These are phyloP conservation scores for Ascochyta pisi DNA, from an alignment of 2,329 filamentous ascomycete species.

Conservation along the genomic window DNA sequence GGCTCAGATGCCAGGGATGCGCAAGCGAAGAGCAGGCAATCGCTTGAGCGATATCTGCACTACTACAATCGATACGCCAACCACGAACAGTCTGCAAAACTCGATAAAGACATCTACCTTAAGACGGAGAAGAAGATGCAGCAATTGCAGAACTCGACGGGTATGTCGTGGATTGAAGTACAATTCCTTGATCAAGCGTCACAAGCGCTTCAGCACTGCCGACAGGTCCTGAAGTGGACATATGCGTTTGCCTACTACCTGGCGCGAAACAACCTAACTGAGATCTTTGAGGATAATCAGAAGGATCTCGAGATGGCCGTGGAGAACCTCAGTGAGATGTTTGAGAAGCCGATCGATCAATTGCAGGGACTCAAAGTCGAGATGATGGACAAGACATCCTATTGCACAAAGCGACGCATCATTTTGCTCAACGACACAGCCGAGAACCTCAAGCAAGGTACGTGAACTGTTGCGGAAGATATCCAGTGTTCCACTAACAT, in stretches of 20 bases:
- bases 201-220: conserved; percentile 91
- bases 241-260: conserved; percentile 99
- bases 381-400: conserved; percentile 98
- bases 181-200: conserved; percentile 95
- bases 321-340: conserved; percentile 97
- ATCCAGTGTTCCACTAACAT: conserved; percentile 13
- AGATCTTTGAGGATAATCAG: conserved; percentile 98
- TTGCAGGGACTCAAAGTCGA: conserved; percentile 89
- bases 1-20: conserved; percentile 88
- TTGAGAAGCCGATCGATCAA: conserved; percentile 93
- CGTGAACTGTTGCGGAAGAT: conserved; percentile 39
- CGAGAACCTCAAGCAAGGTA: conserved; percentile 87
- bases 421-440: conserved; percentile 93
- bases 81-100: conserved; percentile 94
- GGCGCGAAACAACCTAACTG: conserved; percentile 91
- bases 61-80: conserved; percentile 99
- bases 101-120: conserved; percentile 93
- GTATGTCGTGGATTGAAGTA: conserved; percentile 99
- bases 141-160: conserved; percentile 88
- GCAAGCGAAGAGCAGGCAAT: conserved; percentile 88
- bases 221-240: conserved; percentile 99
- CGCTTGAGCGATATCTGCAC: conserved; percentile 93
- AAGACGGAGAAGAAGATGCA: conserved; percentile 99
- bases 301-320: conserved; percentile 98
- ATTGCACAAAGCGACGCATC: conserved; percentile 90